Evolutionary conservation across 1,284 basidiomycete species (phyloP), one percentile per base, ranked within the genome.

Genomic region (Limonomyces culmigenus): DNA sequence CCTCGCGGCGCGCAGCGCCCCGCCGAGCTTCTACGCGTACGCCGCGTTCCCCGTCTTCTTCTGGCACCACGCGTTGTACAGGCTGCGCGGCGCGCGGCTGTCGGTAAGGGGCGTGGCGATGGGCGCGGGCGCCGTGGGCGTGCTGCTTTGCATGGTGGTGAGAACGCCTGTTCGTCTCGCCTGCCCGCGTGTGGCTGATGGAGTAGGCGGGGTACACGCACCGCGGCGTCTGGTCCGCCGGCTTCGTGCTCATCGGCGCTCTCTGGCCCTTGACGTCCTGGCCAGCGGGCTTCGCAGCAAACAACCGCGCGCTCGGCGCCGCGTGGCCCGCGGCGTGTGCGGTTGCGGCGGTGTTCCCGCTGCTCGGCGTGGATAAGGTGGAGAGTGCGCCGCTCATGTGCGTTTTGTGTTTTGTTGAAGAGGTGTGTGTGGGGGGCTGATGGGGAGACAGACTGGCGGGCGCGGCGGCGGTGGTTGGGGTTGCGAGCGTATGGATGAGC

Each of bases 1-100:
- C 8, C 32, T 53, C 1, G 50, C 47, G 2, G 68, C 63, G 42
- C 79, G 87, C 49, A 59, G 56, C 14, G 70, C 78, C 1, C 78
- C 84, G 0, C 66, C 63, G 63, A 74, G 74, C 3, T 85, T 87
- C 47, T 89, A 79, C 47, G 43, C 84, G 31, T 92, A 92, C 50
- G 63, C 75, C 23, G 54, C 64, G 2, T 87, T 87, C 42, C 80
- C 86, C 0, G 64, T 69, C 32, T 81, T 74, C 50, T 86, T 89
- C 50, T 88, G 78, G 78, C 60, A 65, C 23, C 62, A 67, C 38
- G 49, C 47, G 0, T 15, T 51, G 3, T 34, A 35, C 2, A 45
- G 27, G 17, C 41, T n/a, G 30, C 30, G 10, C 11, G 8, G 6
- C 10, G 6, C 30, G 16, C 11, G 10, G 6, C 8, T 17, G 10